Conservation (phyloP, 306 rosid species). For the Vigna angularis region DNA sequence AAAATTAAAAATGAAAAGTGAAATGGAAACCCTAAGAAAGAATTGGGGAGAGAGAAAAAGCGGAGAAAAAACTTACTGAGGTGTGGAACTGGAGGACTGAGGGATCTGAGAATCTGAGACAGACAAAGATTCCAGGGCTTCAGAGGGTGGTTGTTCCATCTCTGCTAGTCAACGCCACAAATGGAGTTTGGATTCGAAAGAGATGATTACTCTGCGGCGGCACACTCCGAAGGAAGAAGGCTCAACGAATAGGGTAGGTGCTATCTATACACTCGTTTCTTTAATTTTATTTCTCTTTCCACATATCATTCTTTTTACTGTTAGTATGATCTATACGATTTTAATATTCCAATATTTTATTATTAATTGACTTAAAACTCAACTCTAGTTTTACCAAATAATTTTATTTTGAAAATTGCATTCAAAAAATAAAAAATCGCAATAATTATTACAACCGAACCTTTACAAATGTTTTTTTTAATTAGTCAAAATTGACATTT, state of each 20-base stretch:
- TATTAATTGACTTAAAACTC: too few relatives aligned
- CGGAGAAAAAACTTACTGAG: slow-evolving; percentile 38
- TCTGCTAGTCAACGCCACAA: not conserved
- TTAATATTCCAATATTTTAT: too few relatives aligned
- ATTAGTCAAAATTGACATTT: too few relatives aligned
- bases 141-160: slow-evolving; percentile 38
- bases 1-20: not conserved
- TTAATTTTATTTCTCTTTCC: too few relatives aligned
- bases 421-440: too few relatives aligned
- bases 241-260: not conserved
- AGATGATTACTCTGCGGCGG: not conserved
- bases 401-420: too few relatives aligned
- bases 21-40: not conserved
- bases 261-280: too few relatives aligned
- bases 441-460: too few relatives aligned
- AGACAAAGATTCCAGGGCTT: slow-evolving; percentile 53
- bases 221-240: not conserved
- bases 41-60: not conserved
- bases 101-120: slow-evolving; percentile 38
- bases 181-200: not conserved
- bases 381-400: too few relatives aligned
- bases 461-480: too few relatives aligned
- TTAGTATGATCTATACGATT: too few relatives aligned
- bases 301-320: too few relatives aligned
- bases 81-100: slow-evolving; percentile 37